Base-by-base conservation (phyloP, 1,139 yeast species). In the Candida neerlandica region DNA sequence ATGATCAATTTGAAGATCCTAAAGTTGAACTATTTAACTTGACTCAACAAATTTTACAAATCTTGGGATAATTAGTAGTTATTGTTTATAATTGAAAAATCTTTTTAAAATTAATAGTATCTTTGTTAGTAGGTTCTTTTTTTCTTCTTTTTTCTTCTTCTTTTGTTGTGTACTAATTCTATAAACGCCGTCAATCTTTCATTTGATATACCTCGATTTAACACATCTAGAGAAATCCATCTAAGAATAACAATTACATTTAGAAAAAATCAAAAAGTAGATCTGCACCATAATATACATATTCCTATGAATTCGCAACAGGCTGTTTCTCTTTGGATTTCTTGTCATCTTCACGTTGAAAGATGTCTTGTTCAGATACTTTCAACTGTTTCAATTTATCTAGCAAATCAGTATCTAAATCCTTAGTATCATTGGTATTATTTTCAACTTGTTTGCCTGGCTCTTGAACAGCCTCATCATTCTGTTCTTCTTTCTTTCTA, bases 31-130 rank as follows among this genome's bases (percentile, higher is more conserved):
- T 86, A 59, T 85, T 84, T 63, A 86, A 85, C 62, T 78, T 87
- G 62, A 85, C 92, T n/a, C 90, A 85, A 65, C 95, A 87, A 71
- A 86, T 87, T 50, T 75, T 86, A 62, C 81, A 77, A 63, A 77
- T 76, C 43, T 70, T 77, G 57, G 81, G 81, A 41, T 75, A 35
- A 42, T 27, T 14, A 33, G 16, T 5, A n/a, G 18, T n/a, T 33
- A 16, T 33, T 15, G n/a, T 18, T 42, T 32, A 29, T 27, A 23
- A 26, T 42, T 42, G 21, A 5, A 14, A 39, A 39, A 14, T 27
- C 16, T 39, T 18, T 23, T 18, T 23, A 39, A n/a, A 39, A 19
- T 39, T 23, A 23, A 23, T 23, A 23, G 2, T 23, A 23, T 23
- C 7, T 7, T 23, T 23, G 27, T 23, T 23, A 23, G 27, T 23